Conservation (phyloP, 2,329 filamentous ascomycete genomes). For the Akanthomyces muscarius region DNA sequence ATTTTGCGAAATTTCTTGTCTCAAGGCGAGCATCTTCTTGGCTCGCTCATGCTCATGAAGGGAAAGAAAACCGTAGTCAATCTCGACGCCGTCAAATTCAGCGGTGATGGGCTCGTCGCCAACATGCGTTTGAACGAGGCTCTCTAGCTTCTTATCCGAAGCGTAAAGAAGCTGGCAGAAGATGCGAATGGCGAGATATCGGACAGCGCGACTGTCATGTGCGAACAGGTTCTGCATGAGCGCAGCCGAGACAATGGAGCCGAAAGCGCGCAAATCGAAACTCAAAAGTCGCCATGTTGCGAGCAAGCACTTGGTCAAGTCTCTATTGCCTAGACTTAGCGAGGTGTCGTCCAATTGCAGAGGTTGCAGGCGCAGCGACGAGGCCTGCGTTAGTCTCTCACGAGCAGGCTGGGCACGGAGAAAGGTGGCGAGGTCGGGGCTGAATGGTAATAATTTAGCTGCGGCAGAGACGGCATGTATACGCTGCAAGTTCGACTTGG, state of each 20-base stretch:
- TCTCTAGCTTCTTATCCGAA: conserved; percentile 73
- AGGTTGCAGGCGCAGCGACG: conserved; percentile 25
- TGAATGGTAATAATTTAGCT: conserved; percentile 75
- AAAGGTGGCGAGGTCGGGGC: conserved; percentile 72
- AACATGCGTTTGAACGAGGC: conserved; percentile 64
- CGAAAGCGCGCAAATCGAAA: conserved; percentile 68
- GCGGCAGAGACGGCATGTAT: conserved; percentile 62
- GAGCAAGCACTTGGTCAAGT: conserved; percentile 30
- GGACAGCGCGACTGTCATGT: conserved; percentile 55
- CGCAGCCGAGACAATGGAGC: conserved; percentile 58
- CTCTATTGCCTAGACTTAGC: conserved; percentile 21
- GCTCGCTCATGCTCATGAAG: conserved; percentile 55
- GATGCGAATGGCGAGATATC: conserved; percentile 77
- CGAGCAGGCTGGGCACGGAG: conserved; percentile 46
- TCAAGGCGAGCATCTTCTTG: conserved; percentile 41
- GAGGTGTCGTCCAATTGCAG: conserved; percentile 24
- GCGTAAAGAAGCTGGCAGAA: conserved; percentile 76
- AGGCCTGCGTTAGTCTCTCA: conserved; percentile 22
- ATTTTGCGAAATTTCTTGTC: conserved; percentile 33
- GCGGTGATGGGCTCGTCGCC: conserved; percentile 60
- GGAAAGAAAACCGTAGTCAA: conserved; percentile 74
- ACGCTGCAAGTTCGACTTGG: conserved; percentile 36
- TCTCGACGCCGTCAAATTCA: conserved; percentile 67
- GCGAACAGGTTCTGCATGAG: conserved; percentile 66
- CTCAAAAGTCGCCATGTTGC: conserved; percentile 73